Percentiles rank a stretch among this genome's conserved stretches.
These are phyloP conservation scores for Cicer judaicum DNA, from an alignment of 306 rosid genomes.

Conservation along the genomic window DNA sequence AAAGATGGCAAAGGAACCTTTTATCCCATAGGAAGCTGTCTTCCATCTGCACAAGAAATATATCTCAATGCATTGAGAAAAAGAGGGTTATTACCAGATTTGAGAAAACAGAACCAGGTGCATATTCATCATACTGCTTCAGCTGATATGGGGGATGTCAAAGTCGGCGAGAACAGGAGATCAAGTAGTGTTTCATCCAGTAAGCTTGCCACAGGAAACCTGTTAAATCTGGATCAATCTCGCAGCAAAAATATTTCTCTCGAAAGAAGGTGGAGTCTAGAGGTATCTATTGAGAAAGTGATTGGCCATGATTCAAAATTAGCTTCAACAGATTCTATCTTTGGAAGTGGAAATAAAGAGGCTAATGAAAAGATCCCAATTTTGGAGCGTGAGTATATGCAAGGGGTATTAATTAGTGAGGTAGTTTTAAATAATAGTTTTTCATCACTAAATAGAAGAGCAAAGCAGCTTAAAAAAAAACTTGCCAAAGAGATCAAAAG, in stretches of 20 bases:
- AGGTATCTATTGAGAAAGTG: conserved; percentile 89
- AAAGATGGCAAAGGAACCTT: conserved; percentile 98
- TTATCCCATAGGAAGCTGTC: conserved; percentile 84
- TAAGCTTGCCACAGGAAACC: conserved; percentile 67
- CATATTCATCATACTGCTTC: conserved; percentile 85
- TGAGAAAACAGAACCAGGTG: conserved; percentile 75
- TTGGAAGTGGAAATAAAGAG: conserved; percentile 60
- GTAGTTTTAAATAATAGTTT: conserved; percentile 74
- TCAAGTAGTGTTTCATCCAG: conserved; percentile 59
- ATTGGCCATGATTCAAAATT: conserved; percentile 66
- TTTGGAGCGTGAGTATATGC: conserved; percentile 96
- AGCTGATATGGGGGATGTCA: conserved; percentile 67
- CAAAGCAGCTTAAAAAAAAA: conserved; percentile 71
- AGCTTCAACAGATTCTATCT: conserved; percentile 54
- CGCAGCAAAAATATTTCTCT: conserved; percentile 77
- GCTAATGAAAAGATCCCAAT: conserved; percentile 60
- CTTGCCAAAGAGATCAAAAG: conserved; percentile 77
- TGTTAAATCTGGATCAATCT: conserved; percentile 82
- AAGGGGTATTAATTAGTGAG: conserved; percentile 96
- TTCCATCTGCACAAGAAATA: conserved; percentile 87
- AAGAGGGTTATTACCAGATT: conserved; percentile 90
- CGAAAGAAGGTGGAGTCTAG: conserved; percentile 99
- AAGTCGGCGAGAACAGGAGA: conserved; percentile 68
- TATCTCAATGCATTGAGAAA: conserved; percentile 91
- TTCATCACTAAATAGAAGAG: conserved; percentile 67